Percentiles rank a stretch among this genome's conserved stretches.
phyloP scores from a whole-genome alignment of 1,284 basidiomycete genomes.

The Trametes versicolor region DNA sequence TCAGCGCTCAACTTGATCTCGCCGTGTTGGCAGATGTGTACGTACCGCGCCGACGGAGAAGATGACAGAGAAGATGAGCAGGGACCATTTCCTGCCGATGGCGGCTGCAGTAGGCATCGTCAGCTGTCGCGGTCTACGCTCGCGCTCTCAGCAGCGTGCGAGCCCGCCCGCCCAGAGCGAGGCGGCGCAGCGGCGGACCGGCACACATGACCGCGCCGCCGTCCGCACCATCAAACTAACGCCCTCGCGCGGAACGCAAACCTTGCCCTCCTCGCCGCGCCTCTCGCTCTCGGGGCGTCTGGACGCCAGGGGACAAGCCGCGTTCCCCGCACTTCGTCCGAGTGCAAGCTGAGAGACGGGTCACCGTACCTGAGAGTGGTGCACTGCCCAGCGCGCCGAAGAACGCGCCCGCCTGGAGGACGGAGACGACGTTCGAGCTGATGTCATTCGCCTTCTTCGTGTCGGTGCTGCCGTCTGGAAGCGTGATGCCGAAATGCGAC shows the following conservation, averaged over 20 bases:
- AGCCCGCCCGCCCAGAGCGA: background rate
- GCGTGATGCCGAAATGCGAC: slow-evolving; percentile 65
- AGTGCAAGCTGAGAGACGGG: background rate
- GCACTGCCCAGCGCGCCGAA: slow-evolving; percentile 78
- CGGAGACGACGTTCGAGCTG: slow-evolving; percentile 75
- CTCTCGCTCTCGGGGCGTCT: too few relatives aligned
- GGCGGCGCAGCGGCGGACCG: background rate
- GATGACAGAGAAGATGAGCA: slow-evolving; percentile 66
- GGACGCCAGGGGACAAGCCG: too few relatives aligned
- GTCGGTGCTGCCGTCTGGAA: slow-evolving; percentile 49
- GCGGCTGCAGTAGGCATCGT: slow-evolving; percentile 47
- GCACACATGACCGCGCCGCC: slow-evolving; percentile 7
- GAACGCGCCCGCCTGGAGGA: slow-evolving; percentile 84
- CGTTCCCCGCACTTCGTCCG: too few relatives aligned
- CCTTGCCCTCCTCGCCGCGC: background rate
- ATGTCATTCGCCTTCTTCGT: slow-evolving; percentile 54
- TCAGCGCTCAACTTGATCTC: background rate
- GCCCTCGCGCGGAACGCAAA: background rate
- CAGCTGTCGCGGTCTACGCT: background rate
- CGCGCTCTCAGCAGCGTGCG: background rate
- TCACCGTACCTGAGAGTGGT: slow-evolving; percentile 64
- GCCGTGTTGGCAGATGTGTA: slow-evolving; percentile 10
- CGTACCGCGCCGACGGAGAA: slow-evolving; percentile 76
- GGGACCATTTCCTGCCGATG: slow-evolving; percentile 64
- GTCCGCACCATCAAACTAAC: background rate